phyloP scores from a whole-genome alignment of 2,329 filamentous ascomycete genomes.

The Trichothecium sympodiale region DNA sequence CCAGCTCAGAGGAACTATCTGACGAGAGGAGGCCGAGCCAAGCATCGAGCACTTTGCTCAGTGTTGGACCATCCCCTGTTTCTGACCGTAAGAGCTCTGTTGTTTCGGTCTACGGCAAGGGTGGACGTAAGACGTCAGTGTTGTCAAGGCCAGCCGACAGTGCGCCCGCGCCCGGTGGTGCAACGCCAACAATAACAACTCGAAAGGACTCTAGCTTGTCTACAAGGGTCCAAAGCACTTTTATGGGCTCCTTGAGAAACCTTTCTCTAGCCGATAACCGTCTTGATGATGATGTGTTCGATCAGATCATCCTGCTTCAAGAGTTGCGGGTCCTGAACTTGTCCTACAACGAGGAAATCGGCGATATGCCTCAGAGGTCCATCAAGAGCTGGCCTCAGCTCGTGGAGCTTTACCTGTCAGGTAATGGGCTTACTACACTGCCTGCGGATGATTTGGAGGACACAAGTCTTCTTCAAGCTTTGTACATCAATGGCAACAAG shows the following conservation, averaged over 20 bases:
- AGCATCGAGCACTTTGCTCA: conserved; percentile 64
- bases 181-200: conserved; percentile 39
- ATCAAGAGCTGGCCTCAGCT: conserved; percentile 85
- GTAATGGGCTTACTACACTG: conserved; percentile 83
- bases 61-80: conserved; percentile 63
- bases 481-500: conserved; percentile 96
- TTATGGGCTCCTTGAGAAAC: conserved; percentile 74
- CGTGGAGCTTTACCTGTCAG: conserved; percentile 85
- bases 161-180: conserved; percentile 16
- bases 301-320: conserved; percentile 70
- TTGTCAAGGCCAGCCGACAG: conserved; percentile 52
- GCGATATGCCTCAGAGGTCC: conserved; percentile 80
- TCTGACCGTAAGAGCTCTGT: conserved; percentile 71
- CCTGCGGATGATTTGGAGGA: conserved; percentile 93
- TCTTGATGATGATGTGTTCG: conserved; percentile 88
- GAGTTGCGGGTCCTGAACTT: conserved; percentile 85
- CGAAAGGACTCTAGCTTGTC: conserved; percentile 88
- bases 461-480: conserved; percentile 71
- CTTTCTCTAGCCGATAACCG: conserved; percentile 89
- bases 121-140: conserved; percentile 75
- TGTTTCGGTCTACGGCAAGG: conserved; percentile 68
- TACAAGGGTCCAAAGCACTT: conserved; percentile 70
- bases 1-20: conserved; percentile 69
- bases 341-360: conserved; percentile 81
- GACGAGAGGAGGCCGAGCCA: conserved; percentile 71